These are phyloP conservation scores for Aspergillus thermomutatus DNA, from an alignment of 2,329 filamentous ascomycete species.

Conservation along the genomic window DNA sequence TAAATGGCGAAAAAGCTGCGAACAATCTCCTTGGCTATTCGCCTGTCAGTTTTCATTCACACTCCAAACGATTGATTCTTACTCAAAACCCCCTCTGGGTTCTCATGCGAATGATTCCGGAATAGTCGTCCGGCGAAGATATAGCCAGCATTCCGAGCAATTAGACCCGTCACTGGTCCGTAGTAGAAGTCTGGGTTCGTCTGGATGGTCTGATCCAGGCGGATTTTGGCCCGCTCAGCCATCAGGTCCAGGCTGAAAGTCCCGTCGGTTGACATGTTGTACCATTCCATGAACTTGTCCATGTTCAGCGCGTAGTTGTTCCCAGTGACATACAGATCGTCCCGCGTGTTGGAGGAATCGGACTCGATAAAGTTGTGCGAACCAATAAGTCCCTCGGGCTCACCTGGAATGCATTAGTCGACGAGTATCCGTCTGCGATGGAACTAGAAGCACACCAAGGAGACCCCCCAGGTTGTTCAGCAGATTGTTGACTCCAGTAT, in stretches of 20 bases:
- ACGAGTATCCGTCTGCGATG: background rate
- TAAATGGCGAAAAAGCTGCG: constrained; percentile 49
- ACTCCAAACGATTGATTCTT: constrained; percentile 10
- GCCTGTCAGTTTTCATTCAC: constrained; percentile 5
- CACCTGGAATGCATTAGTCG: constrained; percentile 24
- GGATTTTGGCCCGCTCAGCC: constrained; percentile 41
- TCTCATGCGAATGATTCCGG: constrained; percentile 44
- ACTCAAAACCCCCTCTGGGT: constrained; percentile 39
- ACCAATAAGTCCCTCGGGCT: constrained; percentile 48
- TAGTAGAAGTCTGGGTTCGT: constrained; percentile 56
- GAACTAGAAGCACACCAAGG: constrained; percentile 27
- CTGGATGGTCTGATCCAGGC: constrained; percentile 47
- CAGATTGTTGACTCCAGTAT: constrained; percentile 37
- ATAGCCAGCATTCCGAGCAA: constrained; percentile 50
- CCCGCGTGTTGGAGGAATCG: constrained; percentile 52
- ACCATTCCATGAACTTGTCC: constrained; percentile 49
- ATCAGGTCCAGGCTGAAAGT: constrained; percentile 44
- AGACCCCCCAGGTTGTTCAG: constrained; percentile 45
- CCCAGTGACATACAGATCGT: constrained; percentile 52
- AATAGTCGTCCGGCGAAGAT: constrained; percentile 44
- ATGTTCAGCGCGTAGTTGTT: constrained; percentile 53
- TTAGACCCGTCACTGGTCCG: constrained; percentile 50
- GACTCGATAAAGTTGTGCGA: constrained; percentile 56
- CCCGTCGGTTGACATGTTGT: constrained; percentile 40
- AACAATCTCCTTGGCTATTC: constrained; percentile 39